These are phyloP conservation scores for Lactuca sativa DNA, from an alignment of 129 eudicot genomes.

Conservation along the genomic window DNA sequence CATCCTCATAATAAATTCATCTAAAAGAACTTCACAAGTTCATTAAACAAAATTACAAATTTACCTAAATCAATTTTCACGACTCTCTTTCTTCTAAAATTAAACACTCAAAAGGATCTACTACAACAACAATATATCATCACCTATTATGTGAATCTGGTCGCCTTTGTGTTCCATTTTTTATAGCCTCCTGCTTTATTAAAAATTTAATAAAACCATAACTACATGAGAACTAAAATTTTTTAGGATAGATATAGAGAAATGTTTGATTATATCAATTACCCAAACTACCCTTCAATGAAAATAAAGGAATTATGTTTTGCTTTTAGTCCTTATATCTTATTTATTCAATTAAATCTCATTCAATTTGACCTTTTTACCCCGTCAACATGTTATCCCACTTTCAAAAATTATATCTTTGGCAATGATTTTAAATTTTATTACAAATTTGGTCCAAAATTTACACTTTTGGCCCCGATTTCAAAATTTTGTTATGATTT, in stretches of 20 bases:
- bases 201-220: constrained; percentile 3
- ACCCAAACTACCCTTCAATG: background rate
- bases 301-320: background rate
- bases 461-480: too few relatives aligned
- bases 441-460: too few relatives aligned
- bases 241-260: too few relatives aligned
- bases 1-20: constrained; percentile 19
- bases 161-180: constrained; percentile 20
- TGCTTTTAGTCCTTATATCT: too few relatives aligned
- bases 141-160: constrained; percentile 19
- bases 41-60: constrained; percentile 15
- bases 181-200: constrained; percentile 24
- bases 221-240: constrained; percentile 8
- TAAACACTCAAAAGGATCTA: too few relatives aligned
- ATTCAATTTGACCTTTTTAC: too few relatives aligned
- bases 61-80: background rate
- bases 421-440: too few relatives aligned
- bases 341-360: too few relatives aligned
- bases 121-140: background rate
- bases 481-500: too few relatives aligned
- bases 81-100: constrained; percentile 4
- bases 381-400: too few relatives aligned
- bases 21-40: constrained; percentile 15
- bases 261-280: background rate
- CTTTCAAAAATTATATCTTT: too few relatives aligned